Evolutionary conservation across 2,329 filamentous ascomycete species (phyloP).

Genomic region (Rutstroemia sydowiana): DNA sequence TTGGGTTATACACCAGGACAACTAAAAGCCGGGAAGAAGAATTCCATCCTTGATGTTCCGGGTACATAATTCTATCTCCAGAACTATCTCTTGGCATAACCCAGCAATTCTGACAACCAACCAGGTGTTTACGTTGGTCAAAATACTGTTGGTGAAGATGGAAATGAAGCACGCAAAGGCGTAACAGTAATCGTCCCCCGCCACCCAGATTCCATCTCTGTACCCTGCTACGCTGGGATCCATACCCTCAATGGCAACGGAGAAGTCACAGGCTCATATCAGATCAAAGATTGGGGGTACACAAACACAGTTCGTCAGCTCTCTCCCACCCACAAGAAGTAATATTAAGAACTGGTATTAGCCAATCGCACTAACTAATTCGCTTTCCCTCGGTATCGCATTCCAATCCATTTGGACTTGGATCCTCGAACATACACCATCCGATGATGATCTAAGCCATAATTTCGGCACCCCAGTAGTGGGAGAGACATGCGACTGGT

Average conservation of each 20-base stretch:
- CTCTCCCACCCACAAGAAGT: background rate
- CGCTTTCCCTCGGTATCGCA: constrained; percentile 31
- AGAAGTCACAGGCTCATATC: constrained; percentile 25
- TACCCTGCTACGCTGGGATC: constrained; percentile 27
- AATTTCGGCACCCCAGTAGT: constrained; percentile 43
- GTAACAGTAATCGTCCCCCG: constrained; percentile 28
- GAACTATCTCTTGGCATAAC: background rate
- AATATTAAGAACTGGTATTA: background rate
- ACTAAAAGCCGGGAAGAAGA: constrained; percentile 23
- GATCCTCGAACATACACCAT: constrained; percentile 12
- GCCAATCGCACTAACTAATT: constrained; percentile 33
- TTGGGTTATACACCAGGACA: constrained; percentile 25
- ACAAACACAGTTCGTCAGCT: constrained; percentile 22
- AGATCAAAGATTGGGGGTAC: constrained; percentile 28
- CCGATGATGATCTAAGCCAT: constrained; percentile 23
- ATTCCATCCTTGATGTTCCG: constrained; percentile 27
- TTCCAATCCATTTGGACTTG: constrained; percentile 27
- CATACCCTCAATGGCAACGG: constrained; percentile 28
- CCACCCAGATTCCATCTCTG: constrained; percentile 21
- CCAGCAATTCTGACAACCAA: background rate
- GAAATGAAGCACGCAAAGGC: constrained; percentile 21
- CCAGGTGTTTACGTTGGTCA: constrained; percentile 27
- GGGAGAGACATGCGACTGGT: constrained; percentile 57
- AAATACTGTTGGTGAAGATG: constrained; percentile 24
- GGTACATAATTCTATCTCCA: constrained; percentile 10